Evolutionary conservation across 2,329 filamentous ascomycete species (phyloP).

Genomic region (Alternaria rosae): DNA sequence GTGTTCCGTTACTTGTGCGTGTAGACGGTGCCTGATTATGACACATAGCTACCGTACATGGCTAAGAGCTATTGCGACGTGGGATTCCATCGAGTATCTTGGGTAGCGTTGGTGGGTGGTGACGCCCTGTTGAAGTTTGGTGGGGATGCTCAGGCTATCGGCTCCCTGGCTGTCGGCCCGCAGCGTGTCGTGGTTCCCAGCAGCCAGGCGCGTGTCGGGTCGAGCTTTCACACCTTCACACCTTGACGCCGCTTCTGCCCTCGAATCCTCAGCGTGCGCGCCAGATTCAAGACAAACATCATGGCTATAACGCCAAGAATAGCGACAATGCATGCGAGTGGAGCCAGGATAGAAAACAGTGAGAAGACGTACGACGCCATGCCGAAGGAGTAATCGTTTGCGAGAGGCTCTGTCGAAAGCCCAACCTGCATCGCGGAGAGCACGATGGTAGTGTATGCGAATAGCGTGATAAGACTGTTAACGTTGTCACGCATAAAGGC

Average conservation of each 20-base stretch:
- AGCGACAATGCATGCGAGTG: slow-evolving; percentile 22
- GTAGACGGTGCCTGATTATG: background rate
- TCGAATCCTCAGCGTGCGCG: slow-evolving; percentile 23
- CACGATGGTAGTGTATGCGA: slow-evolving; percentile 36
- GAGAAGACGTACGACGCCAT: slow-evolving; percentile 32
- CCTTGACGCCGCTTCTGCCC: slow-evolving; percentile 18
- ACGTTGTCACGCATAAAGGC: slow-evolving; percentile 33
- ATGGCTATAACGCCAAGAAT: slow-evolving; percentile 19
- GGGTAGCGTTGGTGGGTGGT: background rate
- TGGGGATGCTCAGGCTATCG: background rate
- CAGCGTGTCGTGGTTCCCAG: background rate
- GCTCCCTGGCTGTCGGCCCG: background rate
- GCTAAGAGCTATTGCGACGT: background rate
- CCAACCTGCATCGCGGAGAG: slow-evolving; percentile 39
- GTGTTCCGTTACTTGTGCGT: background rate
- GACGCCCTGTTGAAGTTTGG: background rate
- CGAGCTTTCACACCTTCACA: slow-evolving; percentile 19
- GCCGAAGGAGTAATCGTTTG: slow-evolving; percentile 24
- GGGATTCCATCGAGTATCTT: background rate
- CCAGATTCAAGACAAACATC: slow-evolving; percentile 24
- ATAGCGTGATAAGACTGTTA: slow-evolving; percentile 32
- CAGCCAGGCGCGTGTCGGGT: background rate
- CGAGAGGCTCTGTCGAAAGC: slow-evolving; percentile 23
- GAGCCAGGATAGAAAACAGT: slow-evolving; percentile 32
- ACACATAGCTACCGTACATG: background rate